Base-by-base conservation (phyloP, 345 rosid species). In the Eucalyptus leucophloia region DNA sequence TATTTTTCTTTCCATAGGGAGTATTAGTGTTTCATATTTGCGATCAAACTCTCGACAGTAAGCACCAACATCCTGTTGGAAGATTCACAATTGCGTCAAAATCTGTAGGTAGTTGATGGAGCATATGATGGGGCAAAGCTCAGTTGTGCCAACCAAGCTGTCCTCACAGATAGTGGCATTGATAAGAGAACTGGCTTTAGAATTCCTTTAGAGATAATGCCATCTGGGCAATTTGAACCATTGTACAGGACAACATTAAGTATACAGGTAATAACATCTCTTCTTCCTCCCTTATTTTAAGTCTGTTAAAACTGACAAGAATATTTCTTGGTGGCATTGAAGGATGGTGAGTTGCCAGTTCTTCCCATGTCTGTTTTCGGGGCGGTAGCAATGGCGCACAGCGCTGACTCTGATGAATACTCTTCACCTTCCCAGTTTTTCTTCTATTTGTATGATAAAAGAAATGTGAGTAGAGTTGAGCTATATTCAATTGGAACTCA, bases 311-410 rank as follows among this genome's bases (percentile, higher is more conserved):
- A 83, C 87, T 88, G 51, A 53, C 87, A 40, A 88, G 53, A 67
- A 60, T 50, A 21, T 86, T 89, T 62, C 67, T 86, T 65, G 88
- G 88, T 87, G 83, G 90, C 87, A 49, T 90, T 82, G 77, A 91
- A 96, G 99, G 99, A 97, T 90, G 99, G 99, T 6, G 98, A 98
- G 90, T 90, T 96, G 91, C 98, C 97, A 13, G 98, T 97, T 90
- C 98, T 96, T 91, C 99, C 98, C 28, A 92, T 96, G 24, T 95
- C 98, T 4, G 98, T 98, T 51, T 97, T 95, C 53, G 99, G 98
- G 92, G 98, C 97, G 80, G 96, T 95, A 86, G 99, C 99, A 83
- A 96, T 97, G 98, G 99, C 98, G 8, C 99, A 97, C 90, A 97
- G 91, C 49, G 97, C 95, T 88, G 95, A 56, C 88, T 98, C 98